phyloP scores from a whole-genome alignment of 176 grass and related monocot species.

The Bothriochloa decipiens region DNA sequence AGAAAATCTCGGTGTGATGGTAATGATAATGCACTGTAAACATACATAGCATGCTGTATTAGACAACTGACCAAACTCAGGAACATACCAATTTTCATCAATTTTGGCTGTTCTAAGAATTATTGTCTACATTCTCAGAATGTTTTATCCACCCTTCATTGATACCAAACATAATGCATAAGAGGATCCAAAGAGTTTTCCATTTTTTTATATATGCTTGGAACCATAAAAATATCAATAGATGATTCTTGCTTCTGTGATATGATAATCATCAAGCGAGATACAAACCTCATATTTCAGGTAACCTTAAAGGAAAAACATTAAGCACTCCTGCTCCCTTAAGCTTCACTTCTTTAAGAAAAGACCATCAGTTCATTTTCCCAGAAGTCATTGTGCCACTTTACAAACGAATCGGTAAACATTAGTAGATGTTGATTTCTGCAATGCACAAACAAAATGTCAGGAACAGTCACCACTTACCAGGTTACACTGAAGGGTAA shows the following conservation, averaged over 20 bases:
- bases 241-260: not conserved
- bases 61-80: not conserved
- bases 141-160: not conserved
- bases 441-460: constrained; percentile 19
- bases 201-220: not conserved
- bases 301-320: constrained; percentile 94
- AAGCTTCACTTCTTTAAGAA: constrained; percentile 62
- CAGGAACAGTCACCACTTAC: constrained; percentile 78
- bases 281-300: constrained; percentile 96
- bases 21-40: not conserved
- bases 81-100: not conserved
- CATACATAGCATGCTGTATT: not conserved
- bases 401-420: not conserved
- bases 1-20: not conserved
- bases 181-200: not conserved
- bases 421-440: constrained; percentile 27
- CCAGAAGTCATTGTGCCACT: constrained; percentile 89
- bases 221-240: not conserved
- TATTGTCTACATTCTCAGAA: not conserved
- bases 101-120: not conserved
- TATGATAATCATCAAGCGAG: constrained; percentile 16
- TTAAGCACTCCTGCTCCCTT: constrained; percentile 65
- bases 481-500: constrained; percentile 93
- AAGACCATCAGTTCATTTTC: constrained; percentile 83
- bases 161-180: not conserved